phyloP scores from a whole-genome alignment of 768 basidiomycete genomes.

The Cyclocybe aegerita region DNA sequence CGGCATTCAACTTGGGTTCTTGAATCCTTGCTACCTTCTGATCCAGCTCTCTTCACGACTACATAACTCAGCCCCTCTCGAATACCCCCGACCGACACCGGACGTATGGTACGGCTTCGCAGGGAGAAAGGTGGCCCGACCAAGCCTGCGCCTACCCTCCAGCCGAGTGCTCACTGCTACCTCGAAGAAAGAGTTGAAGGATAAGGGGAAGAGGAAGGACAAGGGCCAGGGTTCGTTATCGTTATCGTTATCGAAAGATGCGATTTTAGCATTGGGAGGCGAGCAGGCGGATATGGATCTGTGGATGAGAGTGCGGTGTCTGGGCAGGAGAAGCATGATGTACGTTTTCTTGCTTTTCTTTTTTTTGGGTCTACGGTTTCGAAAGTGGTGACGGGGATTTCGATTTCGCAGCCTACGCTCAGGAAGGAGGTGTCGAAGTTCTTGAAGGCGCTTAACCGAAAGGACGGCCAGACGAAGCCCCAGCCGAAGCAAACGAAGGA shows the following conservation, averaged over 20 bases:
- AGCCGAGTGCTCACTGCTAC: no score
- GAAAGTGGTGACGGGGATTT: not conserved
- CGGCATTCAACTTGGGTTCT: no score
- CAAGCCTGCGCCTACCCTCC: no score
- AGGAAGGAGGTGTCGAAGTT: slow-evolving; percentile 47
- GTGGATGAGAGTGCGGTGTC: slow-evolving; percentile 17
- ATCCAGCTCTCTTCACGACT: no score
- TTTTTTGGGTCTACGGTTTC: not conserved
- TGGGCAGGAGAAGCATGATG: slow-evolving; percentile 30
- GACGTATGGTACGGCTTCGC: no score
- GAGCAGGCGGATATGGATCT: slow-evolving; percentile 47
- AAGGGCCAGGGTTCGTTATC: not conserved
- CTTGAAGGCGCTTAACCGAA: slow-evolving; percentile 38
- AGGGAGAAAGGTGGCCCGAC: no score
- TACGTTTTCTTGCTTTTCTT: slow-evolving; percentile 3
- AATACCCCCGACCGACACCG: no score
- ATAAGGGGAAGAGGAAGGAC: no score
- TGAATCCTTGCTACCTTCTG: no score
- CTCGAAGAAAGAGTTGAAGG: no score
- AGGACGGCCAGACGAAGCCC: slow-evolving; percentile 7
- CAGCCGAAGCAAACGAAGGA: slow-evolving; percentile 9
- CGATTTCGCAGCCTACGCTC: slow-evolving; percentile 32
- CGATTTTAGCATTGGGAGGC: slow-evolving; percentile 44
- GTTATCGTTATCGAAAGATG: slow-evolving; percentile 19
- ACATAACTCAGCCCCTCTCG: no score